Conservation (phyloP, 805 yeast species). For the Myxozyma mucilagina region DNA sequence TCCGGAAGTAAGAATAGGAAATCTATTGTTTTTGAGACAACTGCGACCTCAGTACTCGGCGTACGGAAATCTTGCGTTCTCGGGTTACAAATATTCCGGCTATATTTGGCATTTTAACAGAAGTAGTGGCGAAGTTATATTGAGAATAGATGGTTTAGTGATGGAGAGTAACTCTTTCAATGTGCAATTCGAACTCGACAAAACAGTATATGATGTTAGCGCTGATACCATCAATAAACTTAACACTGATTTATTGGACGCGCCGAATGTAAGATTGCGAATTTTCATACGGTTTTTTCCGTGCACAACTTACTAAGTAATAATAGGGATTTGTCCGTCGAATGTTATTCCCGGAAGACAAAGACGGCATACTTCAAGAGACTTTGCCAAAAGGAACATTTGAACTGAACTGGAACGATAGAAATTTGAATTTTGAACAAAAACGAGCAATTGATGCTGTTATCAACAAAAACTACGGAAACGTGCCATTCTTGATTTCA, state of each 20-base stretch:
- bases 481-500: slow-evolving; percentile 27
- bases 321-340: slow-evolving; percentile 19
- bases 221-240: slow-evolving; percentile 9
- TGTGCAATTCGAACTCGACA: slow-evolving; percentile 16
- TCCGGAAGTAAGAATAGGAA: slow-evolving; percentile 24
- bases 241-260: not conserved
- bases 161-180: slow-evolving; percentile 23
- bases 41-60: slow-evolving; percentile 22
- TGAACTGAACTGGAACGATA: slow-evolving; percentile 22
- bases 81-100: slow-evolving; percentile 20
- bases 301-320: not conserved
- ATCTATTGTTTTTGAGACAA: slow-evolving; percentile 17
- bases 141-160: slow-evolving; percentile 18
- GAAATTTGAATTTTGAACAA: slow-evolving; percentile 24
- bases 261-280: not conserved
- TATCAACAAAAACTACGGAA: slow-evolving; percentile 18
- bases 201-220: not conserved
- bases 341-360: slow-evolving; percentile 21
- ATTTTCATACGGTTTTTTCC: not conserved
- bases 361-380: slow-evolving; percentile 18
- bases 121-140: slow-evolving; percentile 19
- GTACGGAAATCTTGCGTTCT: slow-evolving; percentile 11
- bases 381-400: slow-evolving; percentile 16
- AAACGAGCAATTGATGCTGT: slow-evolving; percentile 25
- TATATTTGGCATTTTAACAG: slow-evolving; percentile 24